phyloP scores from a whole-genome alignment of 495 filamentous ascomycete species.

The Aspergillus biplanus region DNA sequence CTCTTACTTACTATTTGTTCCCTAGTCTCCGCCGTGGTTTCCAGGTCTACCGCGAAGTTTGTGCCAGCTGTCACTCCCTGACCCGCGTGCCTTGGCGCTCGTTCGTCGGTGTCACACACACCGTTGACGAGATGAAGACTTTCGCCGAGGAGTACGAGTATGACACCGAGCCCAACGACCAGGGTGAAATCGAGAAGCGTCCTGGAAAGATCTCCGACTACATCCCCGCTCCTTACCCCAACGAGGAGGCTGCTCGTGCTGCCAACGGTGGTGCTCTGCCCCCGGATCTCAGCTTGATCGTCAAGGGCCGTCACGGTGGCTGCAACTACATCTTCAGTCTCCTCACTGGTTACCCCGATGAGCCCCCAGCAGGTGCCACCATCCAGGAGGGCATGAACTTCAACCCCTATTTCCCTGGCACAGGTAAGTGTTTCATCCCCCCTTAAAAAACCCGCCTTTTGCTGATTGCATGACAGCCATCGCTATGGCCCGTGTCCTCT shows the following conservation, averaged over 20 bases:
- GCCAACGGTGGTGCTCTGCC: slow-evolving; percentile 98
- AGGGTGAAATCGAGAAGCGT: slow-evolving; percentile 97
- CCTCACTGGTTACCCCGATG: slow-evolving; percentile 97
- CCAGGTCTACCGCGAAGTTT: slow-evolving; percentile 99
- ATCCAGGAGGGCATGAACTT: slow-evolving; percentile 92
- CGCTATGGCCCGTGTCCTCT: slow-evolving; percentile 97
- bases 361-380: slow-evolving; percentile 83
- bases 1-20: slow-evolving; percentile 33
- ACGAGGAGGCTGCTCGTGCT: slow-evolving; percentile 97
- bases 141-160: slow-evolving; percentile 98
- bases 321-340: slow-evolving; percentile 98
- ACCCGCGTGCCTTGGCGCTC: slow-evolving; percentile 90
- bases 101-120: slow-evolving; percentile 89
- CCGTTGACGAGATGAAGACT: slow-evolving; percentile 95
- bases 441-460: slow-evolving; percentile 2
- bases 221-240: slow-evolving; percentile 92
- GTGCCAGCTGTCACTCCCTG: slow-evolving; percentile 95
- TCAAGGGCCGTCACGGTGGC: slow-evolving; percentile 96
- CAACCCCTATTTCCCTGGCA: slow-evolving; percentile 99
- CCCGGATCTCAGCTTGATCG: slow-evolving; percentile 95
- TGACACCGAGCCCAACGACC: slow-evolving; percentile 96
- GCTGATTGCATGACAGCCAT: slow-evolving; percentile 59
- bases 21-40: slow-evolving; percentile 94
- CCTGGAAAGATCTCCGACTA: slow-evolving; percentile 98
- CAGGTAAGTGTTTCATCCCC: slow-evolving; percentile 52